Evolutionary conservation across 2,329 filamentous ascomycete species (phyloP).

Genomic region (Paraphoma sp.): DNA sequence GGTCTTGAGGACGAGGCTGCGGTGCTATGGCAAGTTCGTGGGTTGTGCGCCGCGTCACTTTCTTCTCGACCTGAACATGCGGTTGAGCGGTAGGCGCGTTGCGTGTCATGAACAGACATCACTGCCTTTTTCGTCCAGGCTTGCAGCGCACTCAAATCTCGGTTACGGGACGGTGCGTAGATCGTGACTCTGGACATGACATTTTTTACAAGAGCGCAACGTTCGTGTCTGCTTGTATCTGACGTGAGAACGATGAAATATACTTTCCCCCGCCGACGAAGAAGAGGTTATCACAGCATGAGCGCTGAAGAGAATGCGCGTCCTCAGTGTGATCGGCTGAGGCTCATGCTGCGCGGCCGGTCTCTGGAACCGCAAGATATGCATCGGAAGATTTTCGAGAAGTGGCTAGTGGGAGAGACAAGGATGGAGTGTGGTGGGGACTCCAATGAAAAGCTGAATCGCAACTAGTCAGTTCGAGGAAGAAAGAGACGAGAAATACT

Average conservation of each 20-base stretch:
- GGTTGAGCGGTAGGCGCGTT: conserved; percentile 8
- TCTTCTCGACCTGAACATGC: background rate
- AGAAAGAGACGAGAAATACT: conserved; percentile 12
- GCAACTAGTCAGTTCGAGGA: conserved; percentile 17
- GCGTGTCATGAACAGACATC: conserved; percentile 11
- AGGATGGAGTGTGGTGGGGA: background rate
- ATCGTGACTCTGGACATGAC: conserved; percentile 21
- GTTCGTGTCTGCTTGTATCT: background rate
- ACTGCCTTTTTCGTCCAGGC: conserved; percentile 18
- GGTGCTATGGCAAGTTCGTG: background rate
- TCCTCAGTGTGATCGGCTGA: background rate
- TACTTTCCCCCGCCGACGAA: no score
- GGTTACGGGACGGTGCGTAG: conserved; percentile 27
- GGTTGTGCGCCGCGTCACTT: background rate
- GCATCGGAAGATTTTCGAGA: conserved; percentile 24
- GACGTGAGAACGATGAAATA: no score
- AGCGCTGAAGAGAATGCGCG: background rate
- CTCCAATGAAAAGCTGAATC: conserved; percentile 16
- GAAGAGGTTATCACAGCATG: background rate
- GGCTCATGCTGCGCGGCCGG: background rate
- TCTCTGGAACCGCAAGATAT: conserved; percentile 3
- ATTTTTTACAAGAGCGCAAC: background rate
- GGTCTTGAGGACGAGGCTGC: background rate
- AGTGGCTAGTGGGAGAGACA: conserved; percentile 3
- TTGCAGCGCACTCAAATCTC: conserved; percentile 24